A percentile compares a stretch with the other conserved stretches of the same genome.
These are phyloP conservation scores for Candida tibetensis DNA, from an alignment of 805 yeast genomes.

Conservation along the genomic window DNA sequence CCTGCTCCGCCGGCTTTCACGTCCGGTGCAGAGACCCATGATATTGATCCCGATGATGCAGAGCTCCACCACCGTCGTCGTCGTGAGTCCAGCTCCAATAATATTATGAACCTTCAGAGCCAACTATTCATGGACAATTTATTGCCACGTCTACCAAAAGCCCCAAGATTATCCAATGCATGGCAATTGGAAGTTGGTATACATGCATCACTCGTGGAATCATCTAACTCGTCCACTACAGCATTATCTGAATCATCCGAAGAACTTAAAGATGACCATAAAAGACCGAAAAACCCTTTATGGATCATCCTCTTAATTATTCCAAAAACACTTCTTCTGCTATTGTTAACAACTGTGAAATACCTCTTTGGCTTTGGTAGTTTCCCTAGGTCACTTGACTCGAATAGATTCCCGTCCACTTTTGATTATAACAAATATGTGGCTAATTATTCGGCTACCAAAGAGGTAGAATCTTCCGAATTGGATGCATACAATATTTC, in stretches of 20 bases:
- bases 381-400: conserved; percentile 6
- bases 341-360: conserved; percentile 36
- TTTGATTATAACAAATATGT: conserved; percentile 27
- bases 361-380: conserved; percentile 20
- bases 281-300: conserved; percentile 27
- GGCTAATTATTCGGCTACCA: neutral
- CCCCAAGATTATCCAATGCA: conserved; percentile 35
- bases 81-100: neutral
- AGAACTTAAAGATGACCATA: neutral
- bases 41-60: neutral
- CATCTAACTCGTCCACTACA: neutral
- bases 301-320: conserved; percentile 52
- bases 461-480: neutral
- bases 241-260: neutral
- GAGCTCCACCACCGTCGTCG: conserved; percentile 3
- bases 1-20: conserved; percentile 8
- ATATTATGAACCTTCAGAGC: conserved; percentile 21
- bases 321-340: conserved; percentile 48
- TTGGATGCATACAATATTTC: conserved; percentile 9
- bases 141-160: conserved; percentile 40
- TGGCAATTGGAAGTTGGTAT: conserved; percentile 46
- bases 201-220: conserved; percentile 27
- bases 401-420: conserved; percentile 20
- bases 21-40: conserved; percentile 14
- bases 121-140: conserved; percentile 24